phyloP scores from a whole-genome alignment of 768 basidiomycete genomes.

The Pleurotus ostreatus region DNA sequence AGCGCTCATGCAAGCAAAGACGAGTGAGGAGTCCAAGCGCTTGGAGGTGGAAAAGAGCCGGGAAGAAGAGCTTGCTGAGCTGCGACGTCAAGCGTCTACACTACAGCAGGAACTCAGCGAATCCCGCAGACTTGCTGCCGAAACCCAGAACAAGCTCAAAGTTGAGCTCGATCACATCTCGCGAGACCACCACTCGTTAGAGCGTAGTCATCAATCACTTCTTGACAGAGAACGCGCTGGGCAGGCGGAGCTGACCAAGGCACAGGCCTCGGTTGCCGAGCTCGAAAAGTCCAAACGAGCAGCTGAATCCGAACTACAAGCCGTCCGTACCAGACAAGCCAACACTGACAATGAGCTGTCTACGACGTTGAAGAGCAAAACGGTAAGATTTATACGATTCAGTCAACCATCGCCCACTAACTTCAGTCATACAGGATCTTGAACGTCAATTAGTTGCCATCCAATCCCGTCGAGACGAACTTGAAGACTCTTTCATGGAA shows the following conservation, averaged over 20 bases:
- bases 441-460: slow-evolving; percentile 74
- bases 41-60: slow-evolving; percentile 84
- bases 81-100: slow-evolving; percentile 59
- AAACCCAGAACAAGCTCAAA: slow-evolving; percentile 69
- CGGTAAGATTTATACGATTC: slow-evolving; percentile 44
- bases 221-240: slow-evolving; percentile 52
- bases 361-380: slow-evolving; percentile 61
- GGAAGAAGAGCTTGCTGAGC: slow-evolving; percentile 73
- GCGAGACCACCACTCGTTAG: slow-evolving; percentile 57
- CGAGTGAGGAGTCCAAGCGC: slow-evolving; percentile 80
- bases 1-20: slow-evolving; percentile 77
- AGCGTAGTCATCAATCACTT: slow-evolving; percentile 62
- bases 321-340: slow-evolving; percentile 63
- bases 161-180: slow-evolving; percentile 66
- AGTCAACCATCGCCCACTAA: neutral
- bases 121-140: slow-evolving; percentile 55
- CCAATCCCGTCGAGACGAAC: slow-evolving; percentile 74
- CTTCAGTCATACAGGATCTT: slow-evolving; percentile 43
- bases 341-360: slow-evolving; percentile 63
- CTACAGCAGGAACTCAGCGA: slow-evolving; percentile 68
- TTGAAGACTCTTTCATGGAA: slow-evolving; percentile 85
- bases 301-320: slow-evolving; percentile 69
- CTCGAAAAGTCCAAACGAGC: slow-evolving; percentile 67
- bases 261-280: slow-evolving; percentile 46
- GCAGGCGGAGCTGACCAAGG: slow-evolving; percentile 45